Conservation (phyloP, 306 rosid genomes). For the Myrica gale region DNA sequence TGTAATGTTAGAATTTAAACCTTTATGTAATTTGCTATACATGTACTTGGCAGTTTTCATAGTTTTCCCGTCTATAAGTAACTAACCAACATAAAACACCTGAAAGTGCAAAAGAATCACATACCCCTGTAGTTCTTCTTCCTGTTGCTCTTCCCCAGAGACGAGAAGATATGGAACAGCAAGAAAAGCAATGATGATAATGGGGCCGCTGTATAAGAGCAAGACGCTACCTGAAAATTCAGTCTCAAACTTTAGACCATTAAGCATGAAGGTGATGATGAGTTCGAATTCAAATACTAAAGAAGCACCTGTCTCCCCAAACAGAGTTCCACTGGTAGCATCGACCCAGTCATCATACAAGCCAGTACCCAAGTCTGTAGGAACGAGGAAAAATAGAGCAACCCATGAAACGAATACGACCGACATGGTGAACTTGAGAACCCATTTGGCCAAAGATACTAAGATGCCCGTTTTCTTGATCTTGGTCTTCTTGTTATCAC, state of each 20-base stretch:
- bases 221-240: slow-evolving; percentile 28
- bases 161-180: slow-evolving; percentile 51
- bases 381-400: no score
- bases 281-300: slow-evolving; percentile 5
- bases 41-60: neutral
- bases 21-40: neutral
- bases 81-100: slow-evolving; percentile 4
- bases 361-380: no score
- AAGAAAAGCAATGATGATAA: slow-evolving; percentile 61
- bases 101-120: slow-evolving; percentile 13
- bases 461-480: no score
- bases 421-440: no score
- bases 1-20: neutral
- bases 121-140: slow-evolving; percentile 35
- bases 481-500: no score
- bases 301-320: no score
- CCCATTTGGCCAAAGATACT: no score
- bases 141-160: slow-evolving; percentile 51
- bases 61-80: neutral
- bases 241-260: slow-evolving; percentile 14
- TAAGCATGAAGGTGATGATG: neutral
- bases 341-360: no score
- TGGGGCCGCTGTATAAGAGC: slow-evolving; percentile 51
- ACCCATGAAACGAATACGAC: no score
- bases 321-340: no score